A percentile compares a stretch with the other conserved stretches of the same genome.
phyloP scores from a whole-genome alignment of 257 asterid species.

The Solanum chilense region DNA sequence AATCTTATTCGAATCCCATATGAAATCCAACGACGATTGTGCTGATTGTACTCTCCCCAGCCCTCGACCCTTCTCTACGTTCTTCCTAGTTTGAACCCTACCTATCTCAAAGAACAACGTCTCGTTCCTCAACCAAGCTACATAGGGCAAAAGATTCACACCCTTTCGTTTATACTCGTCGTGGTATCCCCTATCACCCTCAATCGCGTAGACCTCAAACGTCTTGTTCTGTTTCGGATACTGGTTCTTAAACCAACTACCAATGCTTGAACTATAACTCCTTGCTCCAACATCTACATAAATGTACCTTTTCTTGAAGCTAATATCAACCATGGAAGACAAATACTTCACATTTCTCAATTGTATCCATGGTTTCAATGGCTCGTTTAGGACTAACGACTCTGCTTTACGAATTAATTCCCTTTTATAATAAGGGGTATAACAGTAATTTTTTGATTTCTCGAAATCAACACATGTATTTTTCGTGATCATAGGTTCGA shows the following conservation, averaged over 20 bases:
- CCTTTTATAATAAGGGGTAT: constrained; percentile 9
- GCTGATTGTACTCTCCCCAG: constrained; percentile 45
- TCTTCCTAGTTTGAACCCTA: constrained; percentile 25
- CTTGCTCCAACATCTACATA: constrained; percentile 58
- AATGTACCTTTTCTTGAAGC: constrained; percentile 40
- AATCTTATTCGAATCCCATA: constrained; percentile 23
- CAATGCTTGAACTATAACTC: constrained; percentile 50
- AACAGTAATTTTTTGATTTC: constrained; percentile 7
- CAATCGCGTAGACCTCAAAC: constrained; percentile 49
- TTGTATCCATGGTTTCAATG: constrained; percentile 34
- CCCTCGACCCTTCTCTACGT: constrained; percentile 29
- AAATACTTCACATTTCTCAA: constrained; percentile 38
- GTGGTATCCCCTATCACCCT: constrained; percentile 37
- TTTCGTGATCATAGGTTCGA: not conserved
- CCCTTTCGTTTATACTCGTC: constrained; percentile 35
- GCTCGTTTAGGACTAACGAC: constrained; percentile 24
- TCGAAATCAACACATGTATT: not conserved
- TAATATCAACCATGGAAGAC: constrained; percentile 40
- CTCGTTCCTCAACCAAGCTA: constrained; percentile 62
- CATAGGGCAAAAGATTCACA: constrained; percentile 36
- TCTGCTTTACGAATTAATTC: constrained; percentile 29
- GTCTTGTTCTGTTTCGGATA: constrained; percentile 55
- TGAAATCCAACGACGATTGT: constrained; percentile 29
- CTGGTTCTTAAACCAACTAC: constrained; percentile 48
- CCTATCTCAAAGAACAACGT: constrained; percentile 43